These are phyloP conservation scores for Cicer arietinum DNA, from an alignment of 306 rosid species.

Conservation along the genomic window DNA sequence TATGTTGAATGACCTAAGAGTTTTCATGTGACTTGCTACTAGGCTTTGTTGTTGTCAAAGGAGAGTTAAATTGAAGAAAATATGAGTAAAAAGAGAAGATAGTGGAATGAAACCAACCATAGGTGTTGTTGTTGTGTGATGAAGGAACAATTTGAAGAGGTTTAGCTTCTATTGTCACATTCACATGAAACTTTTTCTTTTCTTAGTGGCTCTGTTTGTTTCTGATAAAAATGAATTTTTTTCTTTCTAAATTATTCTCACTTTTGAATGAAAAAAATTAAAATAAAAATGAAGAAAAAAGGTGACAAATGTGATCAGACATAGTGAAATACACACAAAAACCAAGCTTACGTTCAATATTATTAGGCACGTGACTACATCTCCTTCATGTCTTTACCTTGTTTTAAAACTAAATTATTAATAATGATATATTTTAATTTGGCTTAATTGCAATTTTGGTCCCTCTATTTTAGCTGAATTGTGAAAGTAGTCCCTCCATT, in stretches of 20 bases:
- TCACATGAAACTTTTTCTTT: conserved; percentile 40
- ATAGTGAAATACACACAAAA: background rate
- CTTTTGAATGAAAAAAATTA: conserved; percentile 7
- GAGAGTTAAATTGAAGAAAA: background rate
- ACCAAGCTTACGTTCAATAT: conserved; percentile 13
- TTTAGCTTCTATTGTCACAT: conserved; percentile 51
- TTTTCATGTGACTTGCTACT: no score
- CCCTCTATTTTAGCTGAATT: no score
- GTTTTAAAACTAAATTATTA: no score
- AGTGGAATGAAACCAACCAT: conserved; percentile 48
- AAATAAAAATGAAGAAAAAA: background rate
- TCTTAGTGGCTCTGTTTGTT: no score
- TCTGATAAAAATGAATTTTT: no score
- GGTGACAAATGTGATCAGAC: conserved; percentile 44
- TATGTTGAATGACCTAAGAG: no score
- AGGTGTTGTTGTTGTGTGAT: conserved; percentile 35
- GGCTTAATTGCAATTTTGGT: no score
- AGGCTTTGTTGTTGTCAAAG: no score
- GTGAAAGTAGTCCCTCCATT: no score
- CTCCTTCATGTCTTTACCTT: background rate
- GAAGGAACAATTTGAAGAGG: conserved; percentile 51
- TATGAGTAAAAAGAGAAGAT: conserved; percentile 20
- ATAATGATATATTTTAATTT: no score
- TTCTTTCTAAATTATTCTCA: background rate
- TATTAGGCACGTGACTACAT: background rate